phyloP scores from a whole-genome alignment of 352 stramenopile species.

The Phytophthora ohioensis region DNA sequence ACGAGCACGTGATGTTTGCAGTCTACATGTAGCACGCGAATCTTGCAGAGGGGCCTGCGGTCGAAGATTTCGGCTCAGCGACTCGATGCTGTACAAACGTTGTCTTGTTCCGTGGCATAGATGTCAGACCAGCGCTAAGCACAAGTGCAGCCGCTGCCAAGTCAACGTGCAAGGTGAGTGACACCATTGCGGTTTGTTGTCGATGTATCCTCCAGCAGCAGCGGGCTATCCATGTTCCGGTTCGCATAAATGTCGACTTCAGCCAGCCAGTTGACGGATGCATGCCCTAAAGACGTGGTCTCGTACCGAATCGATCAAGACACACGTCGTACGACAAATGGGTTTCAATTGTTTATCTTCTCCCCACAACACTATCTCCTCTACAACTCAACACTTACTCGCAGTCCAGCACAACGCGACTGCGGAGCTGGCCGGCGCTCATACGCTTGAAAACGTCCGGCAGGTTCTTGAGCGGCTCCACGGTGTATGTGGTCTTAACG shows the following conservation, averaged over 20 bases:
- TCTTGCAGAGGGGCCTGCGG: too few relatives aligned
- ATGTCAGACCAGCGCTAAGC: too few relatives aligned
- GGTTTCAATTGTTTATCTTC: conserved; percentile 17
- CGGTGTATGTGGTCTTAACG: conserved; percentile 50
- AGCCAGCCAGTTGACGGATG: too few relatives aligned
- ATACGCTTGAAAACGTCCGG: conserved; percentile 57
- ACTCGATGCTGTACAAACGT: too few relatives aligned
- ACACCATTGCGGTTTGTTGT: too few relatives aligned
- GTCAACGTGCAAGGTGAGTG: too few relatives aligned
- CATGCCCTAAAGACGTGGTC: too few relatives aligned
- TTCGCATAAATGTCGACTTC: too few relatives aligned
- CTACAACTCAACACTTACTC: conserved; percentile 40
- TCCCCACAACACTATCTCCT: conserved; percentile 19
- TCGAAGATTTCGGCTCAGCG: too few relatives aligned
- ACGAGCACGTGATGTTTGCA: conserved; percentile 15
- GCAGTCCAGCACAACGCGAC: conserved; percentile 54
- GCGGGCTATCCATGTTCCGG: not conserved
- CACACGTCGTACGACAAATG: conserved; percentile 6
- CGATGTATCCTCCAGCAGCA: not conserved
- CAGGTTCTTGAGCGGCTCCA: conserved; percentile 51
- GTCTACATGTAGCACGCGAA: too few relatives aligned
- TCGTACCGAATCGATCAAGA: not conserved
- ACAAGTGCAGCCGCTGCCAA: too few relatives aligned
- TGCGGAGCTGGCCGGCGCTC: conserved; percentile 38
- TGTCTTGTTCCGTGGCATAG: too few relatives aligned